phyloP scores from a whole-genome alignment of 1,284 basidiomycete genomes.

The Spongiforma sp. region DNA sequence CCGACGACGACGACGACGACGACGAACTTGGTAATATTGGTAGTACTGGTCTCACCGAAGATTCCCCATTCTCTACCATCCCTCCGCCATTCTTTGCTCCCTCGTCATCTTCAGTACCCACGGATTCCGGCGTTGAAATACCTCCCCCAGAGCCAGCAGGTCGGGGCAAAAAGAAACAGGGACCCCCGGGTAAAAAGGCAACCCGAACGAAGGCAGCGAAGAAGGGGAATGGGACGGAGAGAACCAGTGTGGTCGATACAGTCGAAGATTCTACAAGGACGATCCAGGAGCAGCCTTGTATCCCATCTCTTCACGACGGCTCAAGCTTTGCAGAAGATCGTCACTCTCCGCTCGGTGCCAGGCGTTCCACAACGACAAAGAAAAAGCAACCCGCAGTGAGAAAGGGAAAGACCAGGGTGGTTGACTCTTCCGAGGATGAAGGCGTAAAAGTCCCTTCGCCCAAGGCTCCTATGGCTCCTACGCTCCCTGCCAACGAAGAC shows the following conservation, averaged over 20 bases:
- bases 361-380: too few species aligned
- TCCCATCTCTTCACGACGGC: not conserved
- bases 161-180: constrained; percentile 21
- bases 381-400: too few species aligned
- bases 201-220: constrained; percentile 14
- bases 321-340: constrained; percentile 2
- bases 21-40: constrained; percentile 22
- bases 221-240: constrained; percentile 26
- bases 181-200: constrained; percentile 14
- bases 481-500: too few species aligned
- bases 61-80: constrained; percentile 4
- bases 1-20: constrained; percentile 13
- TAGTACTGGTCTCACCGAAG: not conserved
- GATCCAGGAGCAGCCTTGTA: constrained; percentile 5
- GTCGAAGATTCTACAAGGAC: constrained; percentile 2
- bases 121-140: constrained; percentile 32
- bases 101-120: constrained; percentile 30
- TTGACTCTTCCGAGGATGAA: too few species aligned
- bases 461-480: too few species aligned
- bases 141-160: constrained; percentile 5
- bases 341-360: too few species aligned
- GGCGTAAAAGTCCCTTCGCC: too few species aligned
- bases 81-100: constrained; percentile 37
- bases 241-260: not conserved
- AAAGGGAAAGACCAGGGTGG: too few species aligned